phyloP scores from a whole-genome alignment of 2,329 filamentous ascomycete species.

The Colletotrichum gigasporum region DNA sequence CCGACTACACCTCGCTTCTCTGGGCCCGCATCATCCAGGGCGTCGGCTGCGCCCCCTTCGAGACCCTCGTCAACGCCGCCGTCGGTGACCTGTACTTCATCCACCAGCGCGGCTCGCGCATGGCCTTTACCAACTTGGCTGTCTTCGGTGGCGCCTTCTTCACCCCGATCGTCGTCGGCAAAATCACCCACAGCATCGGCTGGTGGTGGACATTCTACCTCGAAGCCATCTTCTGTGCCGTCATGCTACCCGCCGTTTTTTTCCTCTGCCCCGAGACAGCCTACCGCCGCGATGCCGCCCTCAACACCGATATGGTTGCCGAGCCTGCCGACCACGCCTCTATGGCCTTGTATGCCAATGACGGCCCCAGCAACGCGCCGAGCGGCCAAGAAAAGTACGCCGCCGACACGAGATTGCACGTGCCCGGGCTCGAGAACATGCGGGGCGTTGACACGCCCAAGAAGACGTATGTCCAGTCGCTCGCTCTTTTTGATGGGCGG shows the following conservation, averaged over 20 bases:
- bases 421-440: neutral
- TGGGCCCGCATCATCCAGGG: conserved; percentile 88
- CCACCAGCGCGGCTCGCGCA: conserved; percentile 83
- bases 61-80: conserved; percentile 87
- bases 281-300: conserved; percentile 70
- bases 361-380: neutral
- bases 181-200: conserved; percentile 79
- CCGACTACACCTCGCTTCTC: conserved; percentile 76
- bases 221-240: conserved; percentile 82
- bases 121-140: conserved; percentile 77
- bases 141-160: conserved; percentile 67
- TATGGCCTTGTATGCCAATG: neutral
- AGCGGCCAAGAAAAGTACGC: conserved; percentile 6
- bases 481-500: conserved; percentile 81
- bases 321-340: conserved; percentile 37
- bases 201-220: conserved; percentile 93
- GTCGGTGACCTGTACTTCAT: conserved; percentile 93
- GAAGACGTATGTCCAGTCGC: conserved; percentile 68
- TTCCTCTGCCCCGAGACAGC: conserved; percentile 85
- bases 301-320: conserved; percentile 76
- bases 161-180: conserved; percentile 90
- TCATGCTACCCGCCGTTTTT: conserved; percentile 75
- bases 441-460: conserved; percentile 46
- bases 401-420: neutral
- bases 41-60: conserved; percentile 86